Conservation (phyloP, 192 early-diverging fungal species). For the Glomus cerebriforme region DNA sequence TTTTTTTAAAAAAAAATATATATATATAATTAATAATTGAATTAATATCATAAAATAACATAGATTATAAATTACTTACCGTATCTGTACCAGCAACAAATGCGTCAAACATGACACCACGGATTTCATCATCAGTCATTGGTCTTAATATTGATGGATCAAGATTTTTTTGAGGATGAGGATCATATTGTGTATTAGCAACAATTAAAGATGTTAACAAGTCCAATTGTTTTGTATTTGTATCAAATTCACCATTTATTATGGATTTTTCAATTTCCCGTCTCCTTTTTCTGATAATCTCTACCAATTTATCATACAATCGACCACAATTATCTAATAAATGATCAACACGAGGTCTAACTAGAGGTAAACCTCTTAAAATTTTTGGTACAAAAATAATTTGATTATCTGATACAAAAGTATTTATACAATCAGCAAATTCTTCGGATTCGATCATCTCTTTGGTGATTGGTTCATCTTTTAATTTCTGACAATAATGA, state of each 20-base stretch:
- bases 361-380: slow-evolving; percentile 22
- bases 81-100: slow-evolving; percentile 19
- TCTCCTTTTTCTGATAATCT: slow-evolving; percentile 22
- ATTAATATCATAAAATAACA: too few relatives aligned
- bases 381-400: slow-evolving; percentile 27
- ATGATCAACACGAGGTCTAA: slow-evolving; percentile 1
- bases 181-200: neutral
- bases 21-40: neutral
- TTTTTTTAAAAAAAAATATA: neutral
- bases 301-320: slow-evolving; percentile 8
- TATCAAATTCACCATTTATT: neutral
- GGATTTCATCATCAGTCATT: slow-evolving; percentile 5
- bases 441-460: slow-evolving; percentile 26
- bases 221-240: slow-evolving; percentile 16
- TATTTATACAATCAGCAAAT: slow-evolving; percentile 17
- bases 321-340: neutral
- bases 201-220: slow-evolving; percentile 17
- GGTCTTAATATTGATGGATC: neutral
- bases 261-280: slow-evolving; percentile 21
- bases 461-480: slow-evolving; percentile 8
- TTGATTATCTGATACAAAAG: slow-evolving; percentile 28
- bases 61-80: neutral
- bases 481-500: slow-evolving; percentile 7
- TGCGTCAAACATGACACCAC: slow-evolving; percentile 10
- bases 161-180: neutral